Evolutionary conservation across 1,284 basidiomycete species (phyloP), one percentile per base, ranked within the genome.

Genomic region (Sanghuangporus weigelae): DNA sequence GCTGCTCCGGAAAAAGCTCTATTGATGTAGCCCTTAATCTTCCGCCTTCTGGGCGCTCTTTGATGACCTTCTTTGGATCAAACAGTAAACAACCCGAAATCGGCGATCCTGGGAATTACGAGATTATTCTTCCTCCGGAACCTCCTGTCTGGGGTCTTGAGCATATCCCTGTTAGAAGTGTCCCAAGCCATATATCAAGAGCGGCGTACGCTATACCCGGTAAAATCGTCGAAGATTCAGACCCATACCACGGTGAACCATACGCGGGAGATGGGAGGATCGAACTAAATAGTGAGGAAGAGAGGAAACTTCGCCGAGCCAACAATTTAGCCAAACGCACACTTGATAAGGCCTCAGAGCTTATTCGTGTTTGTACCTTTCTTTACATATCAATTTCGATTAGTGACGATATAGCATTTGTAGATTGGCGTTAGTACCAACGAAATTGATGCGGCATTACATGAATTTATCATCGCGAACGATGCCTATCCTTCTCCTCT

Each of bases 401-500:
- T 46, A 38, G 53, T 50, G 39, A 62, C 53, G 50, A 12, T 23
- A 51, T 59, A 46, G 59, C 48, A 60, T 26, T 0, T 64, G 1
- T n/a, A 93, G 93, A 80, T 84, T 55, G 90, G 90, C 6, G 74
- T 85, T 12, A 93, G 91, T 2, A 95, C 94, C 4, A 81, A 88
- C 61, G 76, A 78, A 8, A 86, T 96, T 59, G 92, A 96, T 71
- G 74, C 76, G 16, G 78, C 79, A 0, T 76, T 95, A 38, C 93
- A 95, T 67, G 79, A 87, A 11, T 86, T 84, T 65, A 89, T 95
- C 63, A 69, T 92, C 44, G 72, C 78, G 0, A 78, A 81, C 64
- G 80, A 79, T n/a, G 93, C 92, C 36, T 97, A 97, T 72, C 95
- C 95, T 0, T 95, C 93, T 1, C 93, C 95, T 0, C 76, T 97